Conservation (phyloP, 306 rosid species). For the Fragaria ananassa region DNA sequence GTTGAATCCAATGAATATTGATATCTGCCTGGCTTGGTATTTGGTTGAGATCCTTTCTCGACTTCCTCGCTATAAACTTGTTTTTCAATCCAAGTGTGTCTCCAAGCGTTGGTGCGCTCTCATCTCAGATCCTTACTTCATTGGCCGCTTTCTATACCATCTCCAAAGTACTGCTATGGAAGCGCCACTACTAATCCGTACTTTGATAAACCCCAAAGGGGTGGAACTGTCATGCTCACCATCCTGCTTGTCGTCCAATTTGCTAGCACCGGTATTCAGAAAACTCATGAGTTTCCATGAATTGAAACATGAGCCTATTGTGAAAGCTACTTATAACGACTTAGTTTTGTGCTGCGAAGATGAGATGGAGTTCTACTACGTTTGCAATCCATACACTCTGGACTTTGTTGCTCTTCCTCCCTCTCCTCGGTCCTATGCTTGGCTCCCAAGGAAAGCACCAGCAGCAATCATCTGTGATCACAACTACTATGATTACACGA, state of each 20-base stretch:
- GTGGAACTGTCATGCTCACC: background rate
- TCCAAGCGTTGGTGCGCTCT: conserved; percentile 1
- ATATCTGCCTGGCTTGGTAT: background rate
- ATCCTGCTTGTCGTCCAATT: background rate
- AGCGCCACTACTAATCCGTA: background rate
- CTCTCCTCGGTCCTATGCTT: background rate
- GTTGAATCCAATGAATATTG: background rate
- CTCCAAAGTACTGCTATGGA: background rate
- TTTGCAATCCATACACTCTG: background rate
- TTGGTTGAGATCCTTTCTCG: background rate
- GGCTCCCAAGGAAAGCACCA: background rate
- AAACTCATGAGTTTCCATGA: background rate
- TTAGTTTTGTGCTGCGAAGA: background rate
- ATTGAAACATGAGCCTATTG: background rate
- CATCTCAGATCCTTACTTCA: background rate
- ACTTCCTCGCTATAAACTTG: background rate
- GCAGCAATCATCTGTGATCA: background rate
- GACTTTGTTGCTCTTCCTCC: background rate
- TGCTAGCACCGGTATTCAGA: background rate
- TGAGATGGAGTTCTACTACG: background rate
- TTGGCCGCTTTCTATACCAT: background rate
- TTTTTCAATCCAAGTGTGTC: background rate
- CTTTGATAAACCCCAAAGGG: background rate
- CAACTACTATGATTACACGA: background rate
- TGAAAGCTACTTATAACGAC: background rate